Percentiles rank a stretch among this genome's conserved stretches.
These are phyloP conservation scores for Erodium moschatum DNA, from an alignment of 441 rosid species.

Conservation along the genomic window DNA sequence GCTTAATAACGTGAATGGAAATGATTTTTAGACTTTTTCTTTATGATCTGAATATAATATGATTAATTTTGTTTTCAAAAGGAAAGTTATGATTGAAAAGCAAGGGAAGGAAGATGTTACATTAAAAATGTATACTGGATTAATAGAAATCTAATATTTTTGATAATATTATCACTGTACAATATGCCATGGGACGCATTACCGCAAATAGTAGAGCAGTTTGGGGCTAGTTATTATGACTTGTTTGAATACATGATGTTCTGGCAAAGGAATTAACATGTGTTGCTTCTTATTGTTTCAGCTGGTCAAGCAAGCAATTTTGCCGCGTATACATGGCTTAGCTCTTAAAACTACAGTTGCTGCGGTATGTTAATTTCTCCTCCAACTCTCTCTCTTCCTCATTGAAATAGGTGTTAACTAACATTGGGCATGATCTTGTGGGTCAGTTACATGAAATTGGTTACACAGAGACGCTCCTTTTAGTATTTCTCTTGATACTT, in stretches of 20 bases:
- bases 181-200: not conserved
- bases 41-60: no score
- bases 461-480: not conserved
- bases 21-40: not conserved
- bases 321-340: slow-evolving; percentile 87
- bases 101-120: not conserved
- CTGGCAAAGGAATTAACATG: not conserved
- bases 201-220: not conserved
- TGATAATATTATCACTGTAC: no score
- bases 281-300: slow-evolving; percentile 28
- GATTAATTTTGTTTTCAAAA: not conserved
- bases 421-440: not conserved
- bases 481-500: not conserved
- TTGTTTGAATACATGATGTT: not conserved
- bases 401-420: not conserved
- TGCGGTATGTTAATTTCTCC: slow-evolving; percentile 48
- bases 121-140: no score
- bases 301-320: slow-evolving; percentile 86
- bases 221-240: not conserved
- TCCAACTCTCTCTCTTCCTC: not conserved
- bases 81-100: not conserved
- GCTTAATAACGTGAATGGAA: not conserved
- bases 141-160: no score
- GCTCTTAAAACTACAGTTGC: slow-evolving; percentile 94
- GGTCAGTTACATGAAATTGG: not conserved